Conservation (phyloP, 2,329 filamentous ascomycete genomes). For the Ophiocordyceps robertsii region DNA sequence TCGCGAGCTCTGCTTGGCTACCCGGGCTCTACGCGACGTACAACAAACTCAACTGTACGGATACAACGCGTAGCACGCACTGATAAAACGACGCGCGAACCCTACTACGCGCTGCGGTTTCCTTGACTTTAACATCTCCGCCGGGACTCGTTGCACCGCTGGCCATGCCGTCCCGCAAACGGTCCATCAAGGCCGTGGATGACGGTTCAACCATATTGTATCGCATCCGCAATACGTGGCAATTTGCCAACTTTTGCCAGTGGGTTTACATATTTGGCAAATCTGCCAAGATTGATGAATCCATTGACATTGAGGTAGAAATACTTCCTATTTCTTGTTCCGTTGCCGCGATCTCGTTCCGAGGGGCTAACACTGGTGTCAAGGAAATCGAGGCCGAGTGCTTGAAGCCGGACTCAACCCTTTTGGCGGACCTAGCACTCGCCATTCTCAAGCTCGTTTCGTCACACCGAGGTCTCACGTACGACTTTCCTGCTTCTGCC, state of each 20-base stretch:
- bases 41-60: too few relatives aligned
- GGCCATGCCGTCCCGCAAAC: constrained; percentile 6
- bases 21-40: too few relatives aligned
- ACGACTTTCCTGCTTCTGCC: constrained; percentile 22
- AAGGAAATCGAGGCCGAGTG: constrained; percentile 86
- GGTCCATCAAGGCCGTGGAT: constrained; percentile 1
- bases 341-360: neutral
- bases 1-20: too few relatives aligned
- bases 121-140: too few relatives aligned
- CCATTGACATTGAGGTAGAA: constrained; percentile 76
- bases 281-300: constrained; percentile 77
- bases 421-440: constrained; percentile 70
- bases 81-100: too few relatives aligned
- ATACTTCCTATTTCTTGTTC: neutral
- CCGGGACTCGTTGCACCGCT: neutral
- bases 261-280: constrained; percentile 88
- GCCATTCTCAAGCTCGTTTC: constrained; percentile 85
- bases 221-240: constrained; percentile 79
- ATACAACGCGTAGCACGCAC: too few relatives aligned
- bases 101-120: too few relatives aligned
- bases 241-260: constrained; percentile 87
- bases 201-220: constrained; percentile 30
- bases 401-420: constrained; percentile 62
- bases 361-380: neutral
- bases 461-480: constrained; percentile 86